These are phyloP conservation scores for Adansonia gregorii DNA, from an alignment of 441 rosid genomes.

Conservation along the genomic window DNA sequence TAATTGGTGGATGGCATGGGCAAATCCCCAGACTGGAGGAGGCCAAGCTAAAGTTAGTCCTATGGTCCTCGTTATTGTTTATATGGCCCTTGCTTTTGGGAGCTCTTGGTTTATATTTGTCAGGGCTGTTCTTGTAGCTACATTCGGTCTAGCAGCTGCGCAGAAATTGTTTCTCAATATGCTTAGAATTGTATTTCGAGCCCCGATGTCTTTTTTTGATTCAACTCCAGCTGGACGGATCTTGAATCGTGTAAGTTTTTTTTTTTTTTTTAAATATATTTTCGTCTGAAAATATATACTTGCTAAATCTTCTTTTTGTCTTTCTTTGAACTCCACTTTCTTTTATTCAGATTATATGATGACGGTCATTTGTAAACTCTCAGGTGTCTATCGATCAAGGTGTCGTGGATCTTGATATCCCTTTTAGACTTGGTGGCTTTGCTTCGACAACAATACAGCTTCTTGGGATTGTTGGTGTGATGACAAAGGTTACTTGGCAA, in stretches of 20 bases:
- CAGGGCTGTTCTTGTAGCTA: constrained; percentile 97
- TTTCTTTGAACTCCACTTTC: neutral
- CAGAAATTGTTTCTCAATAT: constrained; percentile 91
- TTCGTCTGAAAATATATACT: neutral
- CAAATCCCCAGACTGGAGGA: constrained; percentile 97
- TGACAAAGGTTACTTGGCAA: constrained; percentile 99
- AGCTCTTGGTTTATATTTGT: constrained; percentile 95
- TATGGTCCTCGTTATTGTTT: constrained; percentile 82
- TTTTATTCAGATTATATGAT: constrained; percentile 24
- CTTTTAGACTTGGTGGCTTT: constrained; percentile 98
- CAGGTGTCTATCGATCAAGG: constrained; percentile 99
- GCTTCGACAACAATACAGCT: constrained; percentile 99
- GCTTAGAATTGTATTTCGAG: constrained; percentile 91
- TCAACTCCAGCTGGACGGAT: constrained; percentile 98
- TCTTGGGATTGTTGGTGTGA: constrained; percentile 91
- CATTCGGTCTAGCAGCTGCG: constrained; percentile 97
- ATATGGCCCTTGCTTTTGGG: constrained; percentile 97
- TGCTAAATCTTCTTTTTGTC: constrained; percentile 16
- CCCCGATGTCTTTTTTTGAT: constrained; percentile 99
- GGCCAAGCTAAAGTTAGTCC: constrained; percentile 83
- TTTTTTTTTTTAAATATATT: neutral
- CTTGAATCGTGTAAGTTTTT: constrained; percentile 77
- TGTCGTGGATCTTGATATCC: constrained; percentile 99
- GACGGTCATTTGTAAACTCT: constrained; percentile 23
- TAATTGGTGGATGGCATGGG: constrained; percentile 99